Evolutionary conservation across 1,139 yeast genomes (phyloP).

Genomic region (Zhuliangozyma parablackwelliae): DNA sequence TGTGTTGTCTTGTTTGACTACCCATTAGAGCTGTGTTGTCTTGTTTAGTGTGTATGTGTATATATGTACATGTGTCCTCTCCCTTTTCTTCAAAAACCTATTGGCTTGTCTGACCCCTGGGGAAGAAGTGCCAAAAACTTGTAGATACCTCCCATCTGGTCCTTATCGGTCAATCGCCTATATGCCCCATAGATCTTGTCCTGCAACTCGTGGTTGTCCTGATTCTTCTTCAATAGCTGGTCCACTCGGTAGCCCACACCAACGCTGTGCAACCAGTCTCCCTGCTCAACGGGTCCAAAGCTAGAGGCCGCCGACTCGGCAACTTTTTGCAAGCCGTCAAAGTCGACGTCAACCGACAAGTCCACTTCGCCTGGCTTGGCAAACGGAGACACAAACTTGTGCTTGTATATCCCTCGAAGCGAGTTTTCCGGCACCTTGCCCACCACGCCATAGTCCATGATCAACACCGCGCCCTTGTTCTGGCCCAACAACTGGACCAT

Average conservation of each 20-base stretch:
- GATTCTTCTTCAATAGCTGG: slow-evolving; percentile 37
- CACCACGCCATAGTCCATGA: slow-evolving; percentile 75
- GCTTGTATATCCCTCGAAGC: slow-evolving; percentile 69
- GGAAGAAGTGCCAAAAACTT: slow-evolving; percentile 69
- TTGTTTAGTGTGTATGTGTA: too few relatives aligned
- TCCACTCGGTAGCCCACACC: slow-evolving; percentile 74
- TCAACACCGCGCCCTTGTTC: slow-evolving; percentile 59
- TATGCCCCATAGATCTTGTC: slow-evolving; percentile 55
- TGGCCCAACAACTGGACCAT: slow-evolving; percentile 41
- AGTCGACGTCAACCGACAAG: slow-evolving; percentile 81
- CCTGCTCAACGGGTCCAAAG: slow-evolving; percentile 69
- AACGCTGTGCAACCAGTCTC: slow-evolving; percentile 72
- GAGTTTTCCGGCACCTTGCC: slow-evolving; percentile 53
- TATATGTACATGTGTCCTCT: too few relatives aligned
- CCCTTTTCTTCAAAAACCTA: slow-evolving; percentile 27
- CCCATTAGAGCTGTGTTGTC: not conserved
- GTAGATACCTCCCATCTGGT: slow-evolving; percentile 74
- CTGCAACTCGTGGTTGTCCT: slow-evolving; percentile 28
- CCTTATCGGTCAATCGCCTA: slow-evolving; percentile 57
- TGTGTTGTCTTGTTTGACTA: not conserved
- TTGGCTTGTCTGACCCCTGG: slow-evolving; percentile 29
- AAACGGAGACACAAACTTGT: slow-evolving; percentile 76
- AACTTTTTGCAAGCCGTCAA: slow-evolving; percentile 43
- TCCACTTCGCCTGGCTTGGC: slow-evolving; percentile 75
- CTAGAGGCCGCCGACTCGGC: slow-evolving; percentile 14